Base-by-base conservation (phyloP, 176 grass and related monocot species). In the Oryza glaberrima region DNA sequence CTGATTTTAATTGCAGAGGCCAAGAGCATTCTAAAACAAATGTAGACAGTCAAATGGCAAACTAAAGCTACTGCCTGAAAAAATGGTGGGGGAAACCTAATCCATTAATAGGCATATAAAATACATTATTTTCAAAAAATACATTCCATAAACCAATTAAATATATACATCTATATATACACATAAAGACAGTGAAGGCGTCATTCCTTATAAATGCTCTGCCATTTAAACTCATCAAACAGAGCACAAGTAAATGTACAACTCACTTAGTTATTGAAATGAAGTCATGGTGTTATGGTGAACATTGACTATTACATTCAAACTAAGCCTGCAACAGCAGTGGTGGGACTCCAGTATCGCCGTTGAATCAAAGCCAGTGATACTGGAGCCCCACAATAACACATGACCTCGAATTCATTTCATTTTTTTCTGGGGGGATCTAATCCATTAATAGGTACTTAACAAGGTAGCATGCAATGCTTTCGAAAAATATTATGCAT, bases 401-500 rank as follows among this genome's bases (percentile, higher is more conserved):
- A 58, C 54, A 58, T 20, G 15, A 17, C 17, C 54, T 58, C 15
- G 19, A 58, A 58, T 19, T 20, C 19, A 8, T n/a, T 26, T 73
- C 15, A 51, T 51, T 15, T 51, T 49, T 51, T 51, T 51, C 3
- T 16, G 12, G 61, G 19, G 69, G 19, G 47, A 9, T 69, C 32
- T 70, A 81, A 34, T 68, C 67, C 14, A 28, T 14, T 19, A 47
- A 68, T 30, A 76, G 17, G 63, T 58, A 58, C 17, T 19, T 20
- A 58, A 58, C 16, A 58, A 58, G 54, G 54, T 19, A 58, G 10
- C 52, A 17, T 58, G 6, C 14, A 47, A 30, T 22, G n/a, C 14
- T 77, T 82, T 72, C 34, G 28, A 63, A 67, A 88, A 17, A 65
- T 77, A 82, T 74, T 65, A 70, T 15, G n/a, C 17, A 77, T 82